These are phyloP conservation scores for Porcisia hertigi DNA, from an alignment of 208 protist species.

Conservation along the genomic window DNA sequence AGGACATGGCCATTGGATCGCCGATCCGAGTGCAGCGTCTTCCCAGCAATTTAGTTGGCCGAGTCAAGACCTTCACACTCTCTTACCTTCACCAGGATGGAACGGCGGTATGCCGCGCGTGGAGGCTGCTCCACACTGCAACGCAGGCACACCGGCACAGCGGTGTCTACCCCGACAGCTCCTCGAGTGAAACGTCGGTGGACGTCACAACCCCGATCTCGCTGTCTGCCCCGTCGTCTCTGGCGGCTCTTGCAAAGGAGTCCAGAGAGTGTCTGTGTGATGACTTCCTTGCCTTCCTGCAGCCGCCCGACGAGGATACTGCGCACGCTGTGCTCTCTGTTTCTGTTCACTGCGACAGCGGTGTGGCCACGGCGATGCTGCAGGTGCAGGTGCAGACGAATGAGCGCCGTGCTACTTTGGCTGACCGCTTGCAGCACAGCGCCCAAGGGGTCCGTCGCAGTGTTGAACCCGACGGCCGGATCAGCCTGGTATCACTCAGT, in stretches of 20 bases:
- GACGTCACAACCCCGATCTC: background rate
- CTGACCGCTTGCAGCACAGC: conserved; percentile 39
- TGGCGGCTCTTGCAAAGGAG: conserved; percentile 30
- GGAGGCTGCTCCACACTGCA: conserved; percentile 55
- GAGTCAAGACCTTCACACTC: conserved; percentile 68
- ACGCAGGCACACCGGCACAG: conserved; percentile 5
- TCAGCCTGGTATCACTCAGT: conserved; percentile 16
- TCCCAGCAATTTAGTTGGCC: conserved; percentile 26
- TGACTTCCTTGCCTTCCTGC: conserved; percentile 66
- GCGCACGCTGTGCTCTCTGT: conserved; percentile 38
- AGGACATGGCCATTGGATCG: conserved; percentile 6
- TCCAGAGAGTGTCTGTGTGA: conserved; percentile 48
- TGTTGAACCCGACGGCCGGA: conserved; percentile 21
- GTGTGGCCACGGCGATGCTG: conserved; percentile 49
- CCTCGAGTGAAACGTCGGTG: background rate
- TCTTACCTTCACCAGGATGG: conserved; percentile 71
- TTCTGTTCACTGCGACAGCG: conserved; percentile 33
- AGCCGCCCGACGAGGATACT: conserved; percentile 40
- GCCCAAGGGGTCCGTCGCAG: conserved; percentile 24
- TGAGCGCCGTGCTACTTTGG: conserved; percentile 53
- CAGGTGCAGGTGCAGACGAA: conserved; percentile 75
- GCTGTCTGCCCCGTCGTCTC: background rate
- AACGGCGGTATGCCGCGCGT: conserved; percentile 68
- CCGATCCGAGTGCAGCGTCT: conserved; percentile 33
- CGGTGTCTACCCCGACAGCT: background rate